Conservation (phyloP, 768 basidiomycete species). For the Lactarius tabidus region DNA sequence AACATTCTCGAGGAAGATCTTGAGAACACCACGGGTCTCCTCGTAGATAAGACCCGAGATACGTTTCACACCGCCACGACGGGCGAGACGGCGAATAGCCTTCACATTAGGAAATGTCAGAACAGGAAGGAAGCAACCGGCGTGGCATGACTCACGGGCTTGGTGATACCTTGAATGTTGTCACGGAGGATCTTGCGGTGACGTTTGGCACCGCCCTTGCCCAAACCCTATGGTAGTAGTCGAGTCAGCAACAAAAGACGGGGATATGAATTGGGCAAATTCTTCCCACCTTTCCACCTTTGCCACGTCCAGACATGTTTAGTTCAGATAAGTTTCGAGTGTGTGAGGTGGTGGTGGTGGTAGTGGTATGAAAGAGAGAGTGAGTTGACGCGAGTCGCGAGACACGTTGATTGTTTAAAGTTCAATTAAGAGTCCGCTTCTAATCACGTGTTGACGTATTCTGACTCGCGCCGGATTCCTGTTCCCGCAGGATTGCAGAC, state of each 20-base stretch:
- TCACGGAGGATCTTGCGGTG: constrained; percentile 94
- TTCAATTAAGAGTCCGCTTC: constrained; percentile 18
- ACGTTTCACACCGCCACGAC: constrained; percentile 98
- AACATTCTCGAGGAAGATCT: constrained; percentile 88
- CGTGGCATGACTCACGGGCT: constrained; percentile 32
- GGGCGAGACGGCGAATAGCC: constrained; percentile 94
- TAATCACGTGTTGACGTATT: constrained; percentile 20
- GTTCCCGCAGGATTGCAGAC: background rate
- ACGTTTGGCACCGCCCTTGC: constrained; percentile 95
- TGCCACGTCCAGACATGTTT: constrained; percentile 93
- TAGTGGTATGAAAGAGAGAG: constrained; percentile 27
- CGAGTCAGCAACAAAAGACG: constrained; percentile 13
- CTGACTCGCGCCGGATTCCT: constrained; percentile 3
- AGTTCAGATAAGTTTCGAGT: constrained; percentile 26
- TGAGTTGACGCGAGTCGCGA: constrained; percentile 21
- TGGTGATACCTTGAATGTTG: constrained; percentile 66
- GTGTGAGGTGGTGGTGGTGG: constrained; percentile 16
- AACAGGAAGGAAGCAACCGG: constrained; percentile 16
- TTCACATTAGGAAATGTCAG: constrained; percentile 34
- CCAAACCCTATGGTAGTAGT: constrained; percentile 60
- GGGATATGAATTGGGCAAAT: constrained; percentile 13
- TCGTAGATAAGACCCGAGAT: constrained; percentile 92
- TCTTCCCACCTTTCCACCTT: constrained; percentile 76
- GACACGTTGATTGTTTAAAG: constrained; percentile 23
- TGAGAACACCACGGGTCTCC: constrained; percentile 92